Evolutionary conservation across 805 yeast species (phyloP).

Genomic region (Nakazawaea siamensis): DNA sequence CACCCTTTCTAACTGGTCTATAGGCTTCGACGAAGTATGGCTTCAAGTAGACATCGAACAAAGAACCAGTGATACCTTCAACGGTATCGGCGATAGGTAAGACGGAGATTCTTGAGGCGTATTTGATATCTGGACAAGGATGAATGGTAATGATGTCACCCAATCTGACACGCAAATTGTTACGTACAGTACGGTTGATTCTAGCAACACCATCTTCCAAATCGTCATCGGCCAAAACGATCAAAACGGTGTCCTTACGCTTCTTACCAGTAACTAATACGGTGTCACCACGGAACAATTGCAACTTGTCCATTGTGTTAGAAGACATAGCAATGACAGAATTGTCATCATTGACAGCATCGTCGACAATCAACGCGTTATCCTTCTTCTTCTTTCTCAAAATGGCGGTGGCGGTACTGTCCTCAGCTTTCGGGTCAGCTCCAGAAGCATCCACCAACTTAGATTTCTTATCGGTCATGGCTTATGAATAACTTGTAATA

Average conservation of each 20-base stretch:
- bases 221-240: constrained; percentile 94
- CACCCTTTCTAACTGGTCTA: constrained; percentile 97
- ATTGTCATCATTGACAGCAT: constrained; percentile 95
- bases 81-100: constrained; percentile 97
- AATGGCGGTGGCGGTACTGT: constrained; percentile 88
- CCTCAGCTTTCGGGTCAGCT: constrained; percentile 23
- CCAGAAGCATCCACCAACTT: constrained; percentile 28
- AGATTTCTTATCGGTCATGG: constrained; percentile 28
- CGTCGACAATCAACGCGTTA: constrained; percentile 90
- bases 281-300: constrained; percentile 96
- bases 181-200: constrained; percentile 91
- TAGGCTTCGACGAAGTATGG: constrained; percentile 99
- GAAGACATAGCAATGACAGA: constrained; percentile 94
- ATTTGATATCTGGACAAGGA: constrained; percentile 97
- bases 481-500: too few relatives aligned
- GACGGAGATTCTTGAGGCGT: constrained; percentile 89
- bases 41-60: constrained; percentile 92
- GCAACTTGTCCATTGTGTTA: constrained; percentile 88
- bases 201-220: constrained; percentile 93
- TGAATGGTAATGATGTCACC: constrained; percentile 89
- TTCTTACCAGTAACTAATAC: constrained; percentile 96
- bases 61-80: constrained; percentile 94
- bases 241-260: constrained; percentile 94
- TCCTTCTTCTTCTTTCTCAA: constrained; percentile 96
- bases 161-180: constrained; percentile 85